These are phyloP conservation scores for Glycine latifolia DNA, from an alignment of 306 rosid species.

Conservation along the genomic window DNA sequence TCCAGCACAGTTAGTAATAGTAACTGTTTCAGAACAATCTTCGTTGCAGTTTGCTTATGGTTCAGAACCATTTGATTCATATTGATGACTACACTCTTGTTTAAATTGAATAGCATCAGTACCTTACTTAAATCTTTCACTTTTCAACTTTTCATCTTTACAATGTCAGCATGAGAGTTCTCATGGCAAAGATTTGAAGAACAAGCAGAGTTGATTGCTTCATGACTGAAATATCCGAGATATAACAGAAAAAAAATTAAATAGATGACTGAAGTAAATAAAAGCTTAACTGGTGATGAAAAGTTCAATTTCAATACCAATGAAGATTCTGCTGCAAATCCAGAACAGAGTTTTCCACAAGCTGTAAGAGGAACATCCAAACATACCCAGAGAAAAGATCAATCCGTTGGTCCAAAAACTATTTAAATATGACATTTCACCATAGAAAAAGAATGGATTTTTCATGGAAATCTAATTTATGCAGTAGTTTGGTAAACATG, in stretches of 20 bases:
- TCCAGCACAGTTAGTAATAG: neutral
- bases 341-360: conserved; percentile 54
- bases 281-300: neutral
- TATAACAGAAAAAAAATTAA: neutral
- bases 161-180: conserved; percentile 9
- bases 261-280: neutral
- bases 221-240: conserved; percentile 42
- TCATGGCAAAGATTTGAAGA: conserved; percentile 21
- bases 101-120: neutral
- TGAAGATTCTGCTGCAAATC: conserved; percentile 48
- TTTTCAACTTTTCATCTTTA: conserved; percentile 21
- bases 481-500: conserved; percentile 19
- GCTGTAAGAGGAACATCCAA: conserved; percentile 56
- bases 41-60: neutral
- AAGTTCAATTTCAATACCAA: conserved; percentile 52
- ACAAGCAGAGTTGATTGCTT: conserved; percentile 11
- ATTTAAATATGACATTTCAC: conserved; percentile 13
- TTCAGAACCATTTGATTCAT: neutral
- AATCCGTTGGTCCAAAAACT: conserved; percentile 39
- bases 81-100: neutral
- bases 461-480: neutral
- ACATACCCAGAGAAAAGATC: conserved; percentile 47
- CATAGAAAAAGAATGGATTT: conserved; percentile 44
- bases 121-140: conserved; percentile 15
- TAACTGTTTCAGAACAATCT: conserved; percentile 20